Conservation (phyloP, 176 grass and related monocot species). For the Bothriochloa decipiens region DNA sequence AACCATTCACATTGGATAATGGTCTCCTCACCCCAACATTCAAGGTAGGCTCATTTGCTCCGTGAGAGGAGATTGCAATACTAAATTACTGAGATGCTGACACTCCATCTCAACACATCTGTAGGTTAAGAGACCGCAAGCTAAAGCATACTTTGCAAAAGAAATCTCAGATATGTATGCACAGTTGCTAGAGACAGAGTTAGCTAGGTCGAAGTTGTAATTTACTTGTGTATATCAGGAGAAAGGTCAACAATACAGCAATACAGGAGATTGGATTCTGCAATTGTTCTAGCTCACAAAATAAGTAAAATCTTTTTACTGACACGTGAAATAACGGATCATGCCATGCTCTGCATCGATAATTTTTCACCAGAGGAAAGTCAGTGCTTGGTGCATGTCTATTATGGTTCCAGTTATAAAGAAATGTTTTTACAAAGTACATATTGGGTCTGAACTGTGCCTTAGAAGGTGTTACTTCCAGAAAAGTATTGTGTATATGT, state of each 20-base stretch:
- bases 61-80: conserved; percentile 1
- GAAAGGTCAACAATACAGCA: neutral
- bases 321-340: neutral
- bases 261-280: neutral
- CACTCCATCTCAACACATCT: neutral
- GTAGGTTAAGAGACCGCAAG: conserved; percentile 93
- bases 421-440: neutral
- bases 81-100: neutral
- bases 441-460: neutral
- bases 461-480: neutral
- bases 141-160: conserved; percentile 88
- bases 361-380: neutral
- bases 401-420: neutral
- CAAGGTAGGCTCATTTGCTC: conserved; percentile 58
- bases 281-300: neutral
- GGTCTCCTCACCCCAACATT: conserved; percentile 93
- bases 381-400: neutral
- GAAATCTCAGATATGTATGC: conserved; percentile 83
- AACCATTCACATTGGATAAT: conserved; percentile 91
- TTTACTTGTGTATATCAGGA: conserved; percentile 9
- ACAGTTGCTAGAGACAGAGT: conserved; percentile 46
- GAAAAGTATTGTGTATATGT: neutral
- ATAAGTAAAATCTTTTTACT: conserved; percentile 22
- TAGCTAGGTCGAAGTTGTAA: conserved; percentile 39
- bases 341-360: neutral